These are phyloP conservation scores for Botrytis medusae DNA, from an alignment of 2,329 filamentous ascomycete genomes.

Conservation along the genomic window DNA sequence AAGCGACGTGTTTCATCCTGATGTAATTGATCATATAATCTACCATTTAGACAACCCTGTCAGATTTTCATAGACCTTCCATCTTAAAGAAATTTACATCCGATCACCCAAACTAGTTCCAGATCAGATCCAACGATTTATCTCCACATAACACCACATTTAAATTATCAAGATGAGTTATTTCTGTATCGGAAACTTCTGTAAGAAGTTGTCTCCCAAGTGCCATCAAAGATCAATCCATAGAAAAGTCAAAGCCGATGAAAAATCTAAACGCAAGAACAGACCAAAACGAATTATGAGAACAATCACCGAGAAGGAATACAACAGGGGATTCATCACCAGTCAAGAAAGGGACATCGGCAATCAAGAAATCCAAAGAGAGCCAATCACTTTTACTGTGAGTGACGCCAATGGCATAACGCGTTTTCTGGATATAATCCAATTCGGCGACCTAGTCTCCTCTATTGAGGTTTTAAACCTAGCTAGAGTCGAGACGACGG, in stretches of 20 bases:
- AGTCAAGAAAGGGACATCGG: too few relatives aligned
- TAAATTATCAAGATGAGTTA: background rate
- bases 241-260: background rate
- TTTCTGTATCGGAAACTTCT: background rate
- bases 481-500: background rate
- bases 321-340: background rate
- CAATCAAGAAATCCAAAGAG: background rate
- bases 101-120: background rate
- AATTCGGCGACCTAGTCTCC: background rate
- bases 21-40: background rate
- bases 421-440: background rate
- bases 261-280: background rate
- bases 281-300: background rate
- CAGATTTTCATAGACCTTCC: too few relatives aligned
- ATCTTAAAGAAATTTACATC: background rate
- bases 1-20: background rate
- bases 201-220: background rate
- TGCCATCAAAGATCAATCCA: background rate
- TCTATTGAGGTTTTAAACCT: background rate
- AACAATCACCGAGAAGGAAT: background rate
- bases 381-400: background rate
- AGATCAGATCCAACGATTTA: background rate
- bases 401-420: background rate
- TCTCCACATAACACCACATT: background rate
- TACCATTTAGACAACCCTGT: background rate